Percentiles rank a stretch among this genome's conserved stretches.
phyloP scores from a whole-genome alignment of 2,329 filamentous ascomycete genomes.

The Botrytis byssoidea region DNA sequence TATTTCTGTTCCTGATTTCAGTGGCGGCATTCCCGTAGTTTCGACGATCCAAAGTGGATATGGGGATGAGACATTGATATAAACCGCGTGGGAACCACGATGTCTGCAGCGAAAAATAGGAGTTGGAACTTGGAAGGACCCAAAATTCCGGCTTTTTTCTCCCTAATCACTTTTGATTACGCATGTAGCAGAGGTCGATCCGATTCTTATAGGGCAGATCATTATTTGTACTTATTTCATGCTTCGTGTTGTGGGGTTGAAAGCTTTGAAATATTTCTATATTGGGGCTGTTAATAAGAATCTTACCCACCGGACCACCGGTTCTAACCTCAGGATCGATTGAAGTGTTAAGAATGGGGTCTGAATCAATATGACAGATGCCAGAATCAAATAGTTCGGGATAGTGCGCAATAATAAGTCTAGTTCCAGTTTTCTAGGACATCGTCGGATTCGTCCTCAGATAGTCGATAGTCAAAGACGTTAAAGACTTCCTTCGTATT shows the following conservation, averaged over 20 bases:
- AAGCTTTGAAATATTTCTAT: neutral
- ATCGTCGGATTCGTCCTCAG: neutral
- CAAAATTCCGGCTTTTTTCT: neutral
- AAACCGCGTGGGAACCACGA: constrained; percentile 7
- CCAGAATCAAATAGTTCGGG: neutral
- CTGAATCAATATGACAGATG: constrained; percentile 8
- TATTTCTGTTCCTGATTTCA: neutral
- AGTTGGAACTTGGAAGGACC: neutral
- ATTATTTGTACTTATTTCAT: neutral
- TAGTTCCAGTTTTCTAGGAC: constrained; percentile 6
- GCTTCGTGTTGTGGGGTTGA: neutral
- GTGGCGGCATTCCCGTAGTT: constrained; percentile 1
- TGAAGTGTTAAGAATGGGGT: constrained; percentile 7
- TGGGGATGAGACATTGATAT: constrained; percentile 14
- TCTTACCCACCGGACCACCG: constrained; percentile 10
- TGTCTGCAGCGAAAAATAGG: neutral
- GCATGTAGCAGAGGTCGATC: constrained; percentile 1
- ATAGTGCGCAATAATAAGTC: constrained; percentile 1
- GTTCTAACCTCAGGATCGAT: constrained; percentile 1
- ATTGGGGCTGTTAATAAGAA: neutral
- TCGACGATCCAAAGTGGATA: constrained; percentile 14
- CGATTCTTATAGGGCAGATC: constrained; percentile 1
- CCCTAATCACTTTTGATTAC: neutral
- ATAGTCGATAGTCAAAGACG: neutral
- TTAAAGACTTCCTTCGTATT: neutral